Base-by-base conservation (phyloP, 1,284 basidiomycete species). In the Ustilago trichophora region DNA sequence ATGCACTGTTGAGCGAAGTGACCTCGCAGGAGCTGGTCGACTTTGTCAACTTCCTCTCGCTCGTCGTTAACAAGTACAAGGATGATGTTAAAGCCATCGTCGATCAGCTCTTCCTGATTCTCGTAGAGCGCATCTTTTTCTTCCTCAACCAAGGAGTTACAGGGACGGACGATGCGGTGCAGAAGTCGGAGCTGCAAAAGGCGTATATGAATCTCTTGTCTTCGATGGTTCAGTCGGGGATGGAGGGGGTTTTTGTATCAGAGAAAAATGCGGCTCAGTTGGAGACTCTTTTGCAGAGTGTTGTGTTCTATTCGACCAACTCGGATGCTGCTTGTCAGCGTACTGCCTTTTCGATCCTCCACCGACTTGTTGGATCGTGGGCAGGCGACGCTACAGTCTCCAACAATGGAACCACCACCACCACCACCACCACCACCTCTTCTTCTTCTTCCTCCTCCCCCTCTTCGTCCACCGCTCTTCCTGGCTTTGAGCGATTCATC, bases 21-120 rank as follows among this genome's bases (percentile, higher is more conserved):
- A 93, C 95, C 68, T 89, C 92, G 1, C 87, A 89, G 8, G 96
- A 99, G 82, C 84, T 99, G 58, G 89, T 91, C 36, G 96, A 99
- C 78, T 96, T 98, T 78, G 89, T 98, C 85, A 90, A 89, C 78
- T 98, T 99, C 84, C 89, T 98, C 53, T 89, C 89, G 8, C 85
- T 97, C 18, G 84, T 98, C 56, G 90, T 95, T 58, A 92, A 96
- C 82, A 92, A 91, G 78, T 88, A 98, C 67, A 91, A 93, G 85
- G 93, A 92, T 63, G 70, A 91, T 68, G 87, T 97, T 82, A 88
- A 88, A 66, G 84, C 88, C 63, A 92, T 97, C 22, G 84, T 98
- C 64, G 93, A 98, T 80, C 88, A 95, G 79, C 87, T 99, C 24
- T 87, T 98, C 47, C 87, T 90, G 0, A 92, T 94, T 1, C 85